Base-by-base conservation (phyloP, 257 asterid genomes). In the Echites panduratus region DNA sequence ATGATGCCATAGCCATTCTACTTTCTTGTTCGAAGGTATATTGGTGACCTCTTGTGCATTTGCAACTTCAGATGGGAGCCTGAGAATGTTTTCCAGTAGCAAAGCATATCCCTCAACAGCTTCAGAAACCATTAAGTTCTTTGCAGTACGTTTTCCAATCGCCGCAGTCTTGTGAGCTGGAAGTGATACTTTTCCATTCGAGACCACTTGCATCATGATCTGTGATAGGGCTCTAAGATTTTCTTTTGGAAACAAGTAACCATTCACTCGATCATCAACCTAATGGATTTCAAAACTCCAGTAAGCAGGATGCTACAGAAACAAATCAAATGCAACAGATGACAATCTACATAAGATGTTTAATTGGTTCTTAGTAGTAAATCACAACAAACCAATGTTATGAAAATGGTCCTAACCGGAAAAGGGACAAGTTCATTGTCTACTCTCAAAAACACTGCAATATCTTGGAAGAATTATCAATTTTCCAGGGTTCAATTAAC, bases 51-150 rank as follows among this genome's bases (percentile, higher is more conserved):
- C 61, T 76, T 43, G 41, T 43, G 91, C 84, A 73, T 78, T 57
- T 48, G 86, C 82, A 83, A 87, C 96, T 84, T 90, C 98, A 22
- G 99, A 90, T 47, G 98, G 96, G 74, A 90, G 80, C 54, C 75
- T 74, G 79, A 95, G 86, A 78, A 92, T 80, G 68, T 82, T 87
- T 79, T 90, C 96, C 86, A 95, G 72, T 41, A 95, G 79, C 16
- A 75, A 84, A 78, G 92, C 86, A 81, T 95, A 95, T 67, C 96
- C 97, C 68, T 88, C 90, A 49, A 90, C 79, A 11, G 87, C 81
- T 81, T 95, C 99, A 29, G 88, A 81, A 67, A 87, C 98, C 96
- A 95, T 86, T 56, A 92, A 81, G 82, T 89, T 92, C 80, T 80
- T 90, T 59, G 94, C 91, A 20, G 89, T 84, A 10, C 6, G 81